Evolutionary conservation across 1,139 yeast species (phyloP), one percentile per base, ranked within the genome.

Genomic region (Lizanozyma gosingica): DNA sequence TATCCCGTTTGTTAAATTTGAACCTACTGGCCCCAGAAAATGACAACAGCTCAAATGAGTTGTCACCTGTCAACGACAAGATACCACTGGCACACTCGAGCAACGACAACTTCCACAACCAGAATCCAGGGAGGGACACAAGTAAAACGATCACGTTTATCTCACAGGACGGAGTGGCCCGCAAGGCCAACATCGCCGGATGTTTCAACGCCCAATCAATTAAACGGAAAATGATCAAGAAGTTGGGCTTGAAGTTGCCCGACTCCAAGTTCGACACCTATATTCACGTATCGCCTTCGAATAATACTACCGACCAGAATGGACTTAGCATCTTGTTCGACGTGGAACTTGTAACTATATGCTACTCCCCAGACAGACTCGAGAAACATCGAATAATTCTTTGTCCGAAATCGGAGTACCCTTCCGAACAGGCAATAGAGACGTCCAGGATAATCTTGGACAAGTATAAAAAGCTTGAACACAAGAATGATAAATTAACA

Each of bases 201-300:
- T 85, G 95, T 54, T 82, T 79, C 57, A 83, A 82, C 53, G 90
- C 95, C 1, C 83, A 78, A 42, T 78, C 88, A 11, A 83, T 87
- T 40, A 86, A 85, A 56, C 67, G 79, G 39, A 80, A 80, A 49
- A 80, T 85, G 2, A 62, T 87, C 45, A 76, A 78, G 50, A 76
- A 78, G 50, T 58, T 83, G 38, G 80, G 82, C 2, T 51, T 22
- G 29, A 22, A 22, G 11, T 22, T 60, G 18, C 52, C 51, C 15
- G 53, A 49, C 56, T 78, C 62, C 45, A 70, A 60, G 11, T 73
- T 78, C 39, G 78, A 71, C 40, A 63, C 72, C 1, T 70, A 66
- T 45, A 56, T 68, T 15, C 71, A 67, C 39, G 29, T 11, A 22
- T 50, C 55, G 14, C 40, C 39, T 11, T 36, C 39, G 14, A 43